Base-by-base conservation (phyloP, 73 alveolate genomes). In the Effrenium voratum region DNA sequence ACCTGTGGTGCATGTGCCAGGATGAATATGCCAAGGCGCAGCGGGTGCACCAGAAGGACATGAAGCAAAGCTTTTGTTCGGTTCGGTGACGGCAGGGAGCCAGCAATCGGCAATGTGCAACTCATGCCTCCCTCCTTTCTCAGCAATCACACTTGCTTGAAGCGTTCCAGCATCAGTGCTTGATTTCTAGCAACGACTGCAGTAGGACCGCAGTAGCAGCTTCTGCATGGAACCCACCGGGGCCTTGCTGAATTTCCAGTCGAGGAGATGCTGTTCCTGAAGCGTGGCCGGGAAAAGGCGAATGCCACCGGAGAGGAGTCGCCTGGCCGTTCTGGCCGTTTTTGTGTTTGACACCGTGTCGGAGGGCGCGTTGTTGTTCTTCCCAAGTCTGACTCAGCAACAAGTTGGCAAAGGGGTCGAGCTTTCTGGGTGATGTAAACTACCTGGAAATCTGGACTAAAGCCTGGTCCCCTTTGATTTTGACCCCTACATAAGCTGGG, bases 11-110 rank as follows among this genome's bases (percentile, higher is more conserved):
- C n/a, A 38, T 12, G 75, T n/a, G n/a, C n/a, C 77, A 75, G 85
- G 85, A 49, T 5, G 68, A 77, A 28, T 77, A 44, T 45, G 30
- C 66, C 88, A 43, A 77, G 43, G 88, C 88, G 43, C 88, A 77
- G 44, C 5, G 88, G 5, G 46, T 45, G 41, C 44, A 77, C 8
- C 60, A 63, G 66, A 43, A 43, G 86, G 63, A 52, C 26, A 52
- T 19, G 19, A 19, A 8, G 63, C 26, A 19, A 12, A 19, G 63
- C 63, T 12, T 52, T 8, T 19, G 63, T 12, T 52, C 63, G 63
- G 8, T 19, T 12, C 63, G 63, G 63, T 12, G 8, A 8, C 26
- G 8, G 63, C 19, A 19, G 8, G 8, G 19, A 12, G 63, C 26
- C 63, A 52, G 63, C 19, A 12, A 52, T 52, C 26, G 63, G 63